Evolutionary conservation across 2,329 filamentous ascomycete genomes (phyloP).

Genomic region (Emericellopsis atlantica): DNA sequence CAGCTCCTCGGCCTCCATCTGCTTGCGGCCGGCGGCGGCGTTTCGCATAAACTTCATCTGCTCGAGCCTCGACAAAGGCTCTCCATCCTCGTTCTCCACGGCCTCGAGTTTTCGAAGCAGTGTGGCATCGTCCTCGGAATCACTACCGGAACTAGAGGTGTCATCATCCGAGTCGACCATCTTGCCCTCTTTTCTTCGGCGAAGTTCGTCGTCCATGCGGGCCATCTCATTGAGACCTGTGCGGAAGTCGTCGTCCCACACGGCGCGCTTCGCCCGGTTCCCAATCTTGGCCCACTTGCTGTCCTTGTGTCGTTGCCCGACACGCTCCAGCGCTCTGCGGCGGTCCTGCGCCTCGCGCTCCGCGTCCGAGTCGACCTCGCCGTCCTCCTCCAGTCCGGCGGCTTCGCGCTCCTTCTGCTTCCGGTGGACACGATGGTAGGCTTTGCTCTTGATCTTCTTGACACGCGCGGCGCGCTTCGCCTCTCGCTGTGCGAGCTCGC

Average conservation of each 20-base stretch:
- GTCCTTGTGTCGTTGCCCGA: slow-evolving; percentile 74
- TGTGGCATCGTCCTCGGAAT: slow-evolving; percentile 41
- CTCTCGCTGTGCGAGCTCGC: slow-evolving; percentile 81
- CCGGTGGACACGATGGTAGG: slow-evolving; percentile 83
- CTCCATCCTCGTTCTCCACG: slow-evolving; percentile 32
- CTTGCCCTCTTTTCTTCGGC: slow-evolving; percentile 66
- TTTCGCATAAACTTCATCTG: slow-evolving; percentile 92
- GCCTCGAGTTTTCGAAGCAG: slow-evolving; percentile 30
- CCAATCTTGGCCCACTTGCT: slow-evolving; percentile 88
- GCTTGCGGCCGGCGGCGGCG: slow-evolving; percentile 66
- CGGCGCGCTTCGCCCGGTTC: slow-evolving; percentile 64
- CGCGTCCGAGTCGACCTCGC: slow-evolving; percentile 51
- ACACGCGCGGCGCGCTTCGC: slow-evolving; percentile 81
- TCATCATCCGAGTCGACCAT: slow-evolving; percentile 28
- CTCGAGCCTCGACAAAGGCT: slow-evolving; percentile 54
- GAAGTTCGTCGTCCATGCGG: slow-evolving; percentile 68
- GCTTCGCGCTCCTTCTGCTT: slow-evolving; percentile 50
- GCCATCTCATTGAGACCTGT: slow-evolving; percentile 71
- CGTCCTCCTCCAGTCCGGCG: slow-evolving; percentile 42
- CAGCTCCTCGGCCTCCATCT: slow-evolving; percentile 68
- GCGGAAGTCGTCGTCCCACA: slow-evolving; percentile 82
- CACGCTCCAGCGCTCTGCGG: slow-evolving; percentile 67
- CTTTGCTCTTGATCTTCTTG: slow-evolving; percentile 98
- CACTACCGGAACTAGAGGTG: slow-evolving; percentile 29
- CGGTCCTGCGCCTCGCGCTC: slow-evolving; percentile 57